phyloP scores from a whole-genome alignment of 768 basidiomycete genomes.

The Amanita polypyramis region DNA sequence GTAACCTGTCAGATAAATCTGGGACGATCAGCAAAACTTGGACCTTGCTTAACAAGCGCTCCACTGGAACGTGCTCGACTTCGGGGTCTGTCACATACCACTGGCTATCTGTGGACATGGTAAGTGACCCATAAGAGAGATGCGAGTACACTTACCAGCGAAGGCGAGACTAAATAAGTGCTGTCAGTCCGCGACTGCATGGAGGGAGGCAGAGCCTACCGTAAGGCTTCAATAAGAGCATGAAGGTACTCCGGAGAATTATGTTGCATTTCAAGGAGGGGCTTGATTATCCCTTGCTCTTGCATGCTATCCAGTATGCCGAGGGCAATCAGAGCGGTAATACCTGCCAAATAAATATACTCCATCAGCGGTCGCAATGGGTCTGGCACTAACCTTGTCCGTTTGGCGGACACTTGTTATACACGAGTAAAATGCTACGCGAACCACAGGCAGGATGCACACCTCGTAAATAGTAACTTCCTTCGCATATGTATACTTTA shows the following conservation, averaged over 20 bases:
- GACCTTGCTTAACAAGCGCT: slow-evolving; percentile 80
- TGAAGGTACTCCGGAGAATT: slow-evolving; percentile 90
- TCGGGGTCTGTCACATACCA: slow-evolving; percentile 93
- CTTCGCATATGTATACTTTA: slow-evolving; percentile 77
- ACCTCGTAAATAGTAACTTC: slow-evolving; percentile 92
- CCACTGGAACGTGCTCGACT: slow-evolving; percentile 63
- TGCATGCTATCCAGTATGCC: slow-evolving; percentile 89
- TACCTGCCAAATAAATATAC: slow-evolving; percentile 29
- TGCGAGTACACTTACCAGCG: slow-evolving; percentile 41
- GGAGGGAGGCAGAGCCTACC: slow-evolving; percentile 30
- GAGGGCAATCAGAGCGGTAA: slow-evolving; percentile 86
- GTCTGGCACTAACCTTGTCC: slow-evolving; percentile 57
- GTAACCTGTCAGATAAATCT: background rate
- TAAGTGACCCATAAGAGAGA: background rate
- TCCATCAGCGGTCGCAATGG: background rate
- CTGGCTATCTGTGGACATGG: slow-evolving; percentile 49
- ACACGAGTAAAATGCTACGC: background rate
- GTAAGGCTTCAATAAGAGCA: slow-evolving; percentile 72
- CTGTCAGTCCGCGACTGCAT: background rate
- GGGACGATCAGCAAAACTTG: background rate
- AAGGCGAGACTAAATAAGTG: slow-evolving; percentile 45
- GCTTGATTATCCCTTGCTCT: slow-evolving; percentile 53
- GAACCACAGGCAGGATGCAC: slow-evolving; percentile 9
- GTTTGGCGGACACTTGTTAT: slow-evolving; percentile 79
- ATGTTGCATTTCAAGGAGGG: slow-evolving; percentile 76